These are phyloP conservation scores for Kingdonia uniflora DNA, from an alignment of 164 flowering plant genomes.

Conservation along the genomic window DNA sequence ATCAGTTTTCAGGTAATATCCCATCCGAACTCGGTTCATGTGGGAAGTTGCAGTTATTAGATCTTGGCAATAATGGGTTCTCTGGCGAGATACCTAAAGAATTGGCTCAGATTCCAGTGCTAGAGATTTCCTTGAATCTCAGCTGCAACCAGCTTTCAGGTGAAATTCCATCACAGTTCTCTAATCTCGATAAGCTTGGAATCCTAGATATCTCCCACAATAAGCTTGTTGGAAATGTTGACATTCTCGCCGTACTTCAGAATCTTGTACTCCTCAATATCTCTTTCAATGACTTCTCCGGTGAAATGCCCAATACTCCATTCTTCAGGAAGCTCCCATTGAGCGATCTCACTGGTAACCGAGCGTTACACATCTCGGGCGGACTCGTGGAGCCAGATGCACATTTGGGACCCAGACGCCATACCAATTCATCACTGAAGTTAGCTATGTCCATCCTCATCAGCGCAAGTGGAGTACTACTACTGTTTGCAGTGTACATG, in stretches of 20 bases:
- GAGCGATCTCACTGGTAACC: constrained; percentile 55
- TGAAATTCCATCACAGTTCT: constrained; percentile 46
- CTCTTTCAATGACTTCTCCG: constrained; percentile 83
- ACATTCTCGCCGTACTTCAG: constrained; percentile 47
- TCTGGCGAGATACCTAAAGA: constrained; percentile 69
- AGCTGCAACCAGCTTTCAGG: constrained; percentile 77
- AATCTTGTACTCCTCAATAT: constrained; percentile 79
- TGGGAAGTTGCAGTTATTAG: constrained; percentile 52
- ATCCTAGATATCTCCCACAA: constrained; percentile 81
- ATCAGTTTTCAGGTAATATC: constrained; percentile 57
- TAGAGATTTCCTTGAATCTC: constrained; percentile 77
- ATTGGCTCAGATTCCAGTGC: constrained; percentile 54
- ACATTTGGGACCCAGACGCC: constrained; percentile 11
- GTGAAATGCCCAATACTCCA: constrained; percentile 71
- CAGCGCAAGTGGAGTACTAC: constrained; percentile 50
- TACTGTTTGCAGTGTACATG: constrained; percentile 51
- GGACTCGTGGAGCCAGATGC: constrained; percentile 27
- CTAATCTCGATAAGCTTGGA: constrained; percentile 58
- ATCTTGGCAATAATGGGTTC: constrained; percentile 61
- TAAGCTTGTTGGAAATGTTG: constrained; percentile 49
- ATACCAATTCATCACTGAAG: constrained; percentile 39
- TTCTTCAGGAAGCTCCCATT: constrained; percentile 73
- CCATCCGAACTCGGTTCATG: constrained; percentile 68
- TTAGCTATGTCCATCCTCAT: constrained; percentile 57
- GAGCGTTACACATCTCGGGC: constrained; percentile 42